Percentiles rank a stretch among this genome's conserved stretches.
Evolutionary conservation across 345 rosid genomes (phyloP).

Genomic region (Melastoma malabathricum): DNA sequence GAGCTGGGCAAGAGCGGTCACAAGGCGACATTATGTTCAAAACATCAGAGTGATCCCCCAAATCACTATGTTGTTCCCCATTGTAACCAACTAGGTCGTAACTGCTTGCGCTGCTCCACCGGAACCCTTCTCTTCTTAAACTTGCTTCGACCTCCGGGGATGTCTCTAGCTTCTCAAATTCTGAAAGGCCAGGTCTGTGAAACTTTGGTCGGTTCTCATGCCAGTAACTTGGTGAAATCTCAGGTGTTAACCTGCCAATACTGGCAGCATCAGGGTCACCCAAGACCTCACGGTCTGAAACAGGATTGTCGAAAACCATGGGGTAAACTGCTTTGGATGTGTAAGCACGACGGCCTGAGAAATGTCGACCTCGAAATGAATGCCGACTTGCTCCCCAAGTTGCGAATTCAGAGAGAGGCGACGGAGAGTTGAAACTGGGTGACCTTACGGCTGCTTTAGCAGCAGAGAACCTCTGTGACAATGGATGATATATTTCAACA

Average conservation of each 20-base stretch:
- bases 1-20: conserved; percentile 13
- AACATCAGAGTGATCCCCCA: conserved; percentile 22
- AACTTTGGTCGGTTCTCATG: conserved; percentile 29
- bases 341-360: conserved; percentile 28
- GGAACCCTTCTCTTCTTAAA: conserved; percentile 64
- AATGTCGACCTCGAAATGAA: conserved; percentile 26
- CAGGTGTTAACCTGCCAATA: conserved; percentile 29
- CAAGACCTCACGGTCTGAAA: conserved; percentile 44
- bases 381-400: conserved; percentile 39
- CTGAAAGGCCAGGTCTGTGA: conserved; percentile 28
- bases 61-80: conserved; percentile 25
- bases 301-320: conserved; percentile 62
- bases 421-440: conserved; percentile 44
- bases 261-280: conserved; percentile 31
- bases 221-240: conserved; percentile 35
- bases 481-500: background rate
- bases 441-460: conserved; percentile 27
- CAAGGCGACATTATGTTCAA: conserved; percentile 22
- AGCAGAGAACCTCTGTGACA: conserved; percentile 28
- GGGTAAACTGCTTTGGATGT: conserved; percentile 60
- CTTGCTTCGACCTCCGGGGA: conserved; percentile 48
- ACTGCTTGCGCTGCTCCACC: conserved; percentile 65
- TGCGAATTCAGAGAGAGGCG: conserved; percentile 34
- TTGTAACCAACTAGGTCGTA: conserved; percentile 32
- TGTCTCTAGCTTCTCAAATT: conserved; percentile 30